These are phyloP conservation scores for Sugiyamaella sp. DNA, from an alignment of 1,139 yeast genomes.

Conservation along the genomic window DNA sequence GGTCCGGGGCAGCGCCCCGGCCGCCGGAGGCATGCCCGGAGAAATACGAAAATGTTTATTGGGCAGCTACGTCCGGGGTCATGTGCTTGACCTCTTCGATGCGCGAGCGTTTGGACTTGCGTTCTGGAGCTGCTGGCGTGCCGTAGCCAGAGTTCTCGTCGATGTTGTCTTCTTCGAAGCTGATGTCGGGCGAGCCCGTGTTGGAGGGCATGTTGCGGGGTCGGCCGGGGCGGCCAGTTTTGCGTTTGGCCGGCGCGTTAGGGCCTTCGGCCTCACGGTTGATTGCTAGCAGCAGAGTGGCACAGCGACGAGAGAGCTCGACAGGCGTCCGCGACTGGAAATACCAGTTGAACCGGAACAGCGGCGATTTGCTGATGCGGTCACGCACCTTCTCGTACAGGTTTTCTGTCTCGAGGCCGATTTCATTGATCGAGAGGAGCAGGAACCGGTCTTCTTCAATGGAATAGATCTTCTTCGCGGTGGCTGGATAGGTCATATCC, in stretches of 20 bases:
- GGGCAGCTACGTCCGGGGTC: conserved; percentile 14
- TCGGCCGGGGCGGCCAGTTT: conserved; percentile 24
- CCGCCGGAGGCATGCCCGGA: conserved; percentile 2
- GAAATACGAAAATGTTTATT: background rate
- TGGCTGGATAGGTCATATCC: conserved; percentile 77
- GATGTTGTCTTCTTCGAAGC: conserved; percentile 28
- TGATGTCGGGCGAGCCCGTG: conserved; percentile 30
- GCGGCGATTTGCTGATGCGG: conserved; percentile 70
- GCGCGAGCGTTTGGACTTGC: conserved; percentile 30
- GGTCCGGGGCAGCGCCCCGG: conserved; percentile 1
- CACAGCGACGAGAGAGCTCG: conserved; percentile 82
- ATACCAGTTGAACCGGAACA: conserved; percentile 90
- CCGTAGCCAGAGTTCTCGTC: conserved; percentile 27
- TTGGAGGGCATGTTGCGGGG: conserved; percentile 16
- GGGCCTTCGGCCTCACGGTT: conserved; percentile 42
- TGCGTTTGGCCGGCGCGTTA: conserved; percentile 36
- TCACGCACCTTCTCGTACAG: conserved; percentile 78
- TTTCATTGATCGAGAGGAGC: conserved; percentile 67
- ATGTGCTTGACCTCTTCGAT: conserved; percentile 26
- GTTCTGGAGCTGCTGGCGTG: conserved; percentile 26
- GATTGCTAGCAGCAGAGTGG: conserved; percentile 59
- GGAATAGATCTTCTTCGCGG: conserved; percentile 83
- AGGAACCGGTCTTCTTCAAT: conserved; percentile 86
- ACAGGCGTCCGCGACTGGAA: conserved; percentile 83
- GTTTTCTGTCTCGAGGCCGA: conserved; percentile 78